Conservation (phyloP, 1,284 basidiomycete species). For the Hymenochaete sp. region DNA sequence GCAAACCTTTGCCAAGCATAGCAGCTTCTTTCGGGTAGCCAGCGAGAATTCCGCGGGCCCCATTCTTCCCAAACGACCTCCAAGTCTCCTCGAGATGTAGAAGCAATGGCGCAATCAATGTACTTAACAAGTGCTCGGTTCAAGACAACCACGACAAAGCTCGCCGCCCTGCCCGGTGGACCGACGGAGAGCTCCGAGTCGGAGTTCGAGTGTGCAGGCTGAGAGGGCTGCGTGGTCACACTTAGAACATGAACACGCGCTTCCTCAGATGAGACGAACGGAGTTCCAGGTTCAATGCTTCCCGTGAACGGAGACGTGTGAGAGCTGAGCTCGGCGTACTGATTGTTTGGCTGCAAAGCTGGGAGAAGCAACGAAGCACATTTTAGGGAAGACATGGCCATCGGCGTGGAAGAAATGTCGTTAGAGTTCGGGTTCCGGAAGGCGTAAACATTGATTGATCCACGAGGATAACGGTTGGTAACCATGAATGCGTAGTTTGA, state of each 20-base stretch:
- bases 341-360: constrained; percentile 7
- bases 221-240: constrained; percentile 19
- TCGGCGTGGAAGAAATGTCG: constrained; percentile 18
- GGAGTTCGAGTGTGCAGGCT: constrained; percentile 10
- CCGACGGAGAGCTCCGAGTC: constrained; percentile 7
- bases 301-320: constrained; percentile 31
- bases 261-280: constrained; percentile 32
- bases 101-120: background rate
- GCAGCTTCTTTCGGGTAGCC: constrained; percentile 26
- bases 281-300: constrained; percentile 23
- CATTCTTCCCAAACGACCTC: constrained; percentile 36
- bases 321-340: constrained; percentile 11
- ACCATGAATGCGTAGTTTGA: constrained; percentile 37
- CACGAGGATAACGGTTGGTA: constrained; percentile 26
- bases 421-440: constrained; percentile 19
- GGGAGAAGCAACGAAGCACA: constrained; percentile 12
- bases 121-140: constrained; percentile 12
- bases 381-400: background rate
- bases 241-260: constrained; percentile 38
- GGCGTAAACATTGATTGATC: constrained; percentile 35
- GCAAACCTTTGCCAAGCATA: constrained; percentile 35
- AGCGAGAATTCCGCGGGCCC: constrained; percentile 35
- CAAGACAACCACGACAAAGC: constrained; percentile 9
- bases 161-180: constrained; percentile 4
- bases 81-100: background rate